Percentiles rank a stretch among this genome's conserved stretches.
Evolutionary conservation across 306 rosid species (phyloP).

Genomic region (Prosopis cineraria): DNA sequence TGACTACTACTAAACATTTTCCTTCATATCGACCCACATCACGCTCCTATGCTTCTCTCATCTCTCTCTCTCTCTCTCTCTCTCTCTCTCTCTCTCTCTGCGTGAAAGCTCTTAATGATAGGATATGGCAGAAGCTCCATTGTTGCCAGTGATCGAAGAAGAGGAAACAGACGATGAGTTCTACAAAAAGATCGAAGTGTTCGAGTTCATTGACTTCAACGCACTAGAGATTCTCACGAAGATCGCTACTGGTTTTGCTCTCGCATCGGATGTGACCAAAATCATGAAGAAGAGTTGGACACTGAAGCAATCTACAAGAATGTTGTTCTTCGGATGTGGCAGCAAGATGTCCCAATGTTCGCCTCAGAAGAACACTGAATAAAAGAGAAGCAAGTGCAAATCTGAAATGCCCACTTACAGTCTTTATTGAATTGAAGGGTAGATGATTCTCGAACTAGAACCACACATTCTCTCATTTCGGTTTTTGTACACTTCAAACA

Average conservation of each 20-base stretch:
- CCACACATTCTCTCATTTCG: no score
- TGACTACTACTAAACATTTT: no score
- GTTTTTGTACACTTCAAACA: no score
- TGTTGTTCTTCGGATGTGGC: conserved; percentile 95
- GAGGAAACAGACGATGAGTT: conserved; percentile 62
- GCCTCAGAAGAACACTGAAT: conserved; percentile 55
- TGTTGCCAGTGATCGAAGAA: no score
- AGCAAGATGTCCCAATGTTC: conserved; percentile 87
- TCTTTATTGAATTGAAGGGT: no score
- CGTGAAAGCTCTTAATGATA: neutral
- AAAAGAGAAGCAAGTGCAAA: conserved; percentile 51
- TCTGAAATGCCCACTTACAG: conserved; percentile 78
- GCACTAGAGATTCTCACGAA: conserved; percentile 59
- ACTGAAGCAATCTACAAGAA: conserved; percentile 68
- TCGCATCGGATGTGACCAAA: conserved; percentile 85
- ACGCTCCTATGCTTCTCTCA: conserved; percentile 36
- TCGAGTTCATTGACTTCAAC: conserved; percentile 85
- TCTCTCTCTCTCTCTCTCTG: conserved; percentile 9
- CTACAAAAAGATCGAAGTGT: conserved; percentile 83
- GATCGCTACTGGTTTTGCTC: conserved; percentile 95
- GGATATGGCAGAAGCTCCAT: conserved; percentile 46
- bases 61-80: conserved; percentile 3
- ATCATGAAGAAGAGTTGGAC: conserved; percentile 80
- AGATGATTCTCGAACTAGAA: no score
- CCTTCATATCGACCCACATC: conserved; percentile 5